These are phyloP conservation scores for Alloteropsis semialata DNA, from an alignment of 176 grass and related monocot species.

Conservation along the genomic window DNA sequence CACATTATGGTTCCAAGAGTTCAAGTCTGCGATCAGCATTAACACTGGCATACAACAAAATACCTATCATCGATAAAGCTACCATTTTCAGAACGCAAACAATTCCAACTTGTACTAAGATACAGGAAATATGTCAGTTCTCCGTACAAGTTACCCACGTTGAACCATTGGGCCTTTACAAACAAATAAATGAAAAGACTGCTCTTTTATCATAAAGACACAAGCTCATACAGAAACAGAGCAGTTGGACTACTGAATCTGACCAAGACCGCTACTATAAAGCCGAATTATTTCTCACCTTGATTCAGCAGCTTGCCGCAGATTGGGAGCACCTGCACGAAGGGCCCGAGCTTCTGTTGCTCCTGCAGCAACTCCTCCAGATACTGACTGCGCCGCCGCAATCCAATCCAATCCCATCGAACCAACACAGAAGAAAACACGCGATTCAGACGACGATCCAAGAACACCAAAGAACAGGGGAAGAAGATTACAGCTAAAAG, in stretches of 20 bases:
- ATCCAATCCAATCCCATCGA: slow-evolving; percentile 22
- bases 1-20: slow-evolving; percentile 1
- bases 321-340: slow-evolving; percentile 89
- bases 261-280: slow-evolving; percentile 18
- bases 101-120: neutral
- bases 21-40: neutral
- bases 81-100: neutral
- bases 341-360: slow-evolving; percentile 85
- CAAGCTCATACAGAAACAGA: neutral
- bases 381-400: slow-evolving; percentile 53
- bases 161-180: neutral
- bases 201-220: slow-evolving; percentile 4
- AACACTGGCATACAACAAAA: neutral
- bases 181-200: slow-evolving; percentile 23
- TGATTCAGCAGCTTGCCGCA: slow-evolving; percentile 79
- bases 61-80: neutral
- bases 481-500: slow-evolving; percentile 25
- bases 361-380: slow-evolving; percentile 77
- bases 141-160: neutral
- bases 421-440: neutral
- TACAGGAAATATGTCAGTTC: neutral
- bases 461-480: slow-evolving; percentile 8
- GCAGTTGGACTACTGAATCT: slow-evolving; percentile 14
- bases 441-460: slow-evolving; percentile 27
- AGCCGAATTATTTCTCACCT: slow-evolving; percentile 44